phyloP scores from a whole-genome alignment of 495 filamentous ascomycete species.

The Cairneyella variabilis region DNA sequence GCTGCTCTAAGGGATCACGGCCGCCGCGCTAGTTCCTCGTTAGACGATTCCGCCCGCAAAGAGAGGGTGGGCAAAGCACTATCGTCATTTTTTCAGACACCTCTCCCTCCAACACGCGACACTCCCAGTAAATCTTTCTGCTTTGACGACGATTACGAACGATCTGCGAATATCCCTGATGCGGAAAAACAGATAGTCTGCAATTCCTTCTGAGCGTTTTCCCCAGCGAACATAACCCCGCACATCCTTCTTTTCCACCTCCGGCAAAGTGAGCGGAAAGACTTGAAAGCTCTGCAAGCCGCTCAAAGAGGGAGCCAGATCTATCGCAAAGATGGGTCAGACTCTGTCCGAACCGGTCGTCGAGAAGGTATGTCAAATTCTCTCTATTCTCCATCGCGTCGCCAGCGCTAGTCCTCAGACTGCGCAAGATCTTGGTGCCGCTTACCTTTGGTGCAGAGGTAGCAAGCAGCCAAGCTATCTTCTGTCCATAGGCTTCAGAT shows the following conservation, averaged over 20 bases:
- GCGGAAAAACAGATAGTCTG: slow-evolving; percentile 17
- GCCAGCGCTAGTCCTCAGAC: slow-evolving; percentile 5
- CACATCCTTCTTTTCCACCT: slow-evolving; percentile 8
- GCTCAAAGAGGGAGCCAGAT: slow-evolving; percentile 12
- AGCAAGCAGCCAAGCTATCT: no score
- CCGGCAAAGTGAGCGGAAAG: neutral
- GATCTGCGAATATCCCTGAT: slow-evolving; percentile 4
- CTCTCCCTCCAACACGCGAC: slow-evolving; percentile 14
- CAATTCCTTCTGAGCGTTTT: neutral
- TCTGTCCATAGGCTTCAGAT: no score
- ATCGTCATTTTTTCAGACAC: slow-evolving; percentile 1
- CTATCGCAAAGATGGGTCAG: slow-evolving; percentile 75
- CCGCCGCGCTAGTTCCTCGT: no score
- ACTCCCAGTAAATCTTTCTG: slow-evolving; percentile 2
- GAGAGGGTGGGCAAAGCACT: no score
- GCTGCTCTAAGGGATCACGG: no score
- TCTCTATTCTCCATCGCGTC: slow-evolving; percentile 1
- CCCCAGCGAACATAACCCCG: slow-evolving; percentile 16
- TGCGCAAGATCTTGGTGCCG: neutral
- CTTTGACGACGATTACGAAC: neutral
- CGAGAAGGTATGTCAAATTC: slow-evolving; percentile 81
- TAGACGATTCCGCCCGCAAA: no score
- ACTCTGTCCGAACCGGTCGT: slow-evolving; percentile 98
- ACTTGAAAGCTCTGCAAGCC: neutral
- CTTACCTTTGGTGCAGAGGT: no score